phyloP scores from a whole-genome alignment of 2,329 filamentous ascomycete species.

The Talaromyces sp. region DNA sequence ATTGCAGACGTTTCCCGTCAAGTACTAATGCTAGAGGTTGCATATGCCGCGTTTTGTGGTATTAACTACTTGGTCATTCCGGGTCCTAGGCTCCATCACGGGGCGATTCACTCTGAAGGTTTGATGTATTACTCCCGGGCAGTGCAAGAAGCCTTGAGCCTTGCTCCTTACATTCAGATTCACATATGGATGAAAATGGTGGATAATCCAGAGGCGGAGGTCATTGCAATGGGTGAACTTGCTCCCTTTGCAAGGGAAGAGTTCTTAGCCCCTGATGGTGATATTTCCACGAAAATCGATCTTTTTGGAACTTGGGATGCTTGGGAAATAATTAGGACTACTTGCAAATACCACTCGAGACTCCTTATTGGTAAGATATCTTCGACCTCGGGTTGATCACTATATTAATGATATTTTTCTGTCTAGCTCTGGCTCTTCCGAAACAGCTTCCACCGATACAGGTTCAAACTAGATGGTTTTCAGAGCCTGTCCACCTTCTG shows the following conservation, averaged over 20 bases:
- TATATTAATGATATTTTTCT: background rate
- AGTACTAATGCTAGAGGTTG: conserved; percentile 83
- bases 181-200: conserved; percentile 82
- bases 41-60: conserved; percentile 94
- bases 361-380: conserved; percentile 72
- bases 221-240: conserved; percentile 41
- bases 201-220: conserved; percentile 59
- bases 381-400: background rate
- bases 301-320: conserved; percentile 83
- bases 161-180: conserved; percentile 72
- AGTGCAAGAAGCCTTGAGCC: conserved; percentile 70
- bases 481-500: conserved; percentile 57
- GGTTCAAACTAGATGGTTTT: conserved; percentile 59
- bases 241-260: conserved; percentile 39
- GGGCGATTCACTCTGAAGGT: conserved; percentile 45
- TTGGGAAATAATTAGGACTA: conserved; percentile 81
- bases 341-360: conserved; percentile 79
- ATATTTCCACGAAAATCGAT: conserved; percentile 53
- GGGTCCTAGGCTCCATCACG: conserved; percentile 65
- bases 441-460: conserved; percentile 53
- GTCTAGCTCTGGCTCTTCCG: conserved; percentile 53
- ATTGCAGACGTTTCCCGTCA: conserved; percentile 84
- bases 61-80: conserved; percentile 76
- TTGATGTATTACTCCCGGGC: conserved; percentile 76
- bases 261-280: conserved; percentile 28